Evolutionary conservation across 1,284 basidiomycete species (phyloP).

Genomic region (Binderoboletus segoi): DNA sequence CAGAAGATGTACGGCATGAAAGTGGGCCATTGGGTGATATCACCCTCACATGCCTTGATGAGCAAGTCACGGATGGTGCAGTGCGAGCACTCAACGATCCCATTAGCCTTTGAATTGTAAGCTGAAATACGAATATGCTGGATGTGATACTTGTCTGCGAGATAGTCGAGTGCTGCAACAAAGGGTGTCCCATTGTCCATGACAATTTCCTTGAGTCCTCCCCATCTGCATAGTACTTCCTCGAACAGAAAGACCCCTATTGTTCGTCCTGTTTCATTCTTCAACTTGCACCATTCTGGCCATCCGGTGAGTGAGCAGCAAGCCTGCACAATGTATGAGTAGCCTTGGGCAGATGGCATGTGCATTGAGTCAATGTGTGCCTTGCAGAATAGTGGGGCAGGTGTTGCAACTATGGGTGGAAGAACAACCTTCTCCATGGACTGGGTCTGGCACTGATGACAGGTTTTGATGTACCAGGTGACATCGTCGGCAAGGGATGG

Average conservation of each 20-base stretch:
- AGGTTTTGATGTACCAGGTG: conserved; percentile 1
- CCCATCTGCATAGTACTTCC: conserved; percentile 3
- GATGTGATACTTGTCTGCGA: conserved; percentile 3
- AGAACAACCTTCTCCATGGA: not conserved
- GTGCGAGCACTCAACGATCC: conserved; percentile 4
- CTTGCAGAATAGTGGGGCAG: conserved; percentile 14
- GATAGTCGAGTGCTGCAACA: not conserved
- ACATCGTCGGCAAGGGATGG: not conserved
- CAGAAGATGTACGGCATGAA: not conserved
- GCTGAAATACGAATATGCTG: conserved; percentile 1
- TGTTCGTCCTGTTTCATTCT: conserved; percentile 11
- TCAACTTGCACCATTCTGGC: conserved; percentile 4
- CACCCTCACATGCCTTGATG: conserved; percentile 4
- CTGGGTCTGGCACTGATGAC: conserved; percentile 5
- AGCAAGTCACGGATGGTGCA: conserved; percentile 1
- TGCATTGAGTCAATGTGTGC: not conserved
- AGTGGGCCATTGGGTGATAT: conserved; percentile 6
- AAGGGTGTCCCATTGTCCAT: conserved; percentile 7
- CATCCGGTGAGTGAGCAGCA: not conserved
- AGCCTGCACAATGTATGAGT: not conserved
- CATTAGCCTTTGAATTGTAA: conserved; percentile 6
- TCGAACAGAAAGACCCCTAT: not conserved
- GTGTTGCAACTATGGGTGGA: conserved; percentile 13
- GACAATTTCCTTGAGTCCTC: conserved; percentile 9
- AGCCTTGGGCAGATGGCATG: not conserved